A percentile compares a stretch with the other conserved stretches of the same genome.
Conservation (phyloP, 495 filamentous ascomycete species). For the Saxophila tyrrhenica region DNA sequence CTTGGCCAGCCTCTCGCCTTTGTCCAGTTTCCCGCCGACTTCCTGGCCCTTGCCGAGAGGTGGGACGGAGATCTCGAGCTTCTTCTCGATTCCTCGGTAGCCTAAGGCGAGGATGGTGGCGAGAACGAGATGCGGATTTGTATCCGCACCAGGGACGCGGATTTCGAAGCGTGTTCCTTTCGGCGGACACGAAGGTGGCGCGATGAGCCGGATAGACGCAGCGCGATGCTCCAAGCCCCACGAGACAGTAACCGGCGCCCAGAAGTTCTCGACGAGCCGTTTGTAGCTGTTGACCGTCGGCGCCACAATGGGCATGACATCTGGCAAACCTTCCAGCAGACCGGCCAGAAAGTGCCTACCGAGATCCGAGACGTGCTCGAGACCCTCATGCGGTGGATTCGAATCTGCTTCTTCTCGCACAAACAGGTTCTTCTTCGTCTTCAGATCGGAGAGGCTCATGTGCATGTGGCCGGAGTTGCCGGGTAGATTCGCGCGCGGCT, state of each 20-base stretch:
- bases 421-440: constrained; percentile 66
- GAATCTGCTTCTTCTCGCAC: constrained; percentile 58
- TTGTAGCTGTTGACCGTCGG: constrained; percentile 97
- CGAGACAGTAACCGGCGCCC: constrained; percentile 93
- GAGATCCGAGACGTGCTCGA: constrained; percentile 70
- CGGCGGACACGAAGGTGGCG: constrained; percentile 68
- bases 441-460: constrained; percentile 59
- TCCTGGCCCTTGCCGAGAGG: constrained; percentile 76
- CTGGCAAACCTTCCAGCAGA: constrained; percentile 74
- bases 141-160: constrained; percentile 79
- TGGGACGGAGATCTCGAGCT: constrained; percentile 68
- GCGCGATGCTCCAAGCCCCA: constrained; percentile 95
- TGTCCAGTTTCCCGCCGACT: constrained; percentile 55
- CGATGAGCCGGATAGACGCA: constrained; percentile 79
- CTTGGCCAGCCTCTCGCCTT: constrained; percentile 65
- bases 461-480: constrained; percentile 96
- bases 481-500: constrained; percentile 76
- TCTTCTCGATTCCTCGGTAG: constrained; percentile 82
- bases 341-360: constrained; percentile 92
- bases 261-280: constrained; percentile 94
- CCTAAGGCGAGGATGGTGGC: constrained; percentile 74
- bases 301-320: constrained; percentile 89
- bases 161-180: constrained; percentile 87
- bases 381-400: constrained; percentile 57
- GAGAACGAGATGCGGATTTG: constrained; percentile 83